Evolutionary conservation across 805 yeast genomes (phyloP), one percentile per base, ranked within the genome.

Genomic region (Candida nemodendra): DNA sequence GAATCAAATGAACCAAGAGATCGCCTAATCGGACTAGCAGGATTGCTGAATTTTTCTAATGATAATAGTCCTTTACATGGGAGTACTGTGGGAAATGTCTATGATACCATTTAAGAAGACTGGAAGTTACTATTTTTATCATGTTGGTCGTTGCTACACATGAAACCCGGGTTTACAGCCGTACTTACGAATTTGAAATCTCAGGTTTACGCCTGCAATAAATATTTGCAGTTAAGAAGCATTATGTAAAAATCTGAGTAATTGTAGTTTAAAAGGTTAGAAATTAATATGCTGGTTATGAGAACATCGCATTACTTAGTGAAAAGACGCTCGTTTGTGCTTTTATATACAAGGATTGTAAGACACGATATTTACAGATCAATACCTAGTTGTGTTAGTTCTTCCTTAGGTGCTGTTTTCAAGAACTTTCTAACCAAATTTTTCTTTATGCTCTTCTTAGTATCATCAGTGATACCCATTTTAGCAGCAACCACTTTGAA

Each of bases 351-450:
- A 40, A 16, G 31, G 9, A 19, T 26, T n/a, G n/a, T n/a, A n/a
- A n/a, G 30, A 13, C 21, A 12, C 3, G 3, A 13, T 12, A 23
- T 6, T 47, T 41, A 52, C 27, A 55, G 23, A 18, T 38, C 27
- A 26, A 58, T 44, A 23, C 64, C 62, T 38, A 57, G 44, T 23
- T 42, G 32, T 15, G 32, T 23, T 32, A 61, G 50, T 38, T 59
- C 62, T 11, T 50, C 58, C n/a, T 18, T 18, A 6, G 63, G 42
- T 3, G 61, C 41, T 15, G 39, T 41, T 17, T 55, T 54, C 11
- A 64, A 39, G 57, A 72, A 81, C 62, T 84, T 85, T 57, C 88
- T 74, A 50, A 85, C 61, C 31, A 86, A 62, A 60, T 89, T 89
- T 67, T 84, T 86, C 56, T 72, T 78, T 16, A 81, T 77, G 58